phyloP scores from a whole-genome alignment of 257 asterid species.

The Striga asiatica region DNA sequence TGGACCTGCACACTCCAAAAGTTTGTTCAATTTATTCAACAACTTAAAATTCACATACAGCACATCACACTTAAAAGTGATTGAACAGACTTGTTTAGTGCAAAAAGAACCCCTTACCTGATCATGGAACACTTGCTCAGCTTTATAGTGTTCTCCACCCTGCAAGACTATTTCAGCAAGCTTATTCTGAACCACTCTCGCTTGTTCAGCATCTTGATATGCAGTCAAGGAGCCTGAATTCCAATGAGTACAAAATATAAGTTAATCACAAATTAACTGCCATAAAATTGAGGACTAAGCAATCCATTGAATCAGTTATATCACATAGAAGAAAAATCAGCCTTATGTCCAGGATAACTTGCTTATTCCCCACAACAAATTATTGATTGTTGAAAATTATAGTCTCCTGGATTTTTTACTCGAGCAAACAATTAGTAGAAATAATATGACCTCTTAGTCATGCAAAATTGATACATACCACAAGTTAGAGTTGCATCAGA shows the following conservation, averaged over 20 bases:
- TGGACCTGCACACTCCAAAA: constrained; percentile 36
- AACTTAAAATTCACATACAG: not conserved
- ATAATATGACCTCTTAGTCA: constrained; percentile 9
- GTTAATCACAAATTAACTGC: constrained; percentile 2
- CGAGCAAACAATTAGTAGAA: not conserved
- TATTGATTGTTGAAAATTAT: not conserved
- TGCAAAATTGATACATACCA: constrained; percentile 29
- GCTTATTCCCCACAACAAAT: not conserved
- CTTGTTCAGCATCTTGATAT: constrained; percentile 24
- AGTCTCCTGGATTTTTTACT: constrained; percentile 8
- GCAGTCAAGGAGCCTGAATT: constrained; percentile 26
- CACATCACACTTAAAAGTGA: not conserved
- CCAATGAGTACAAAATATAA: constrained; percentile 3
- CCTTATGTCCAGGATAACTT: constrained; percentile 10
- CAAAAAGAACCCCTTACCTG: constrained; percentile 34
- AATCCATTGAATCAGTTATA: not conserved
- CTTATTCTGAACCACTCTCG: constrained; percentile 28
- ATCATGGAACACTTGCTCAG: constrained; percentile 38
- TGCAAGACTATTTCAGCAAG: constrained; percentile 33
- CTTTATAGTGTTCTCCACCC: constrained; percentile 40
- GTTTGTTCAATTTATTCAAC: constrained; percentile 1
- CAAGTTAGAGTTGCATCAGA: constrained; percentile 18
- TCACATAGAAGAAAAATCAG: not conserved
- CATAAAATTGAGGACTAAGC: constrained; percentile 3
- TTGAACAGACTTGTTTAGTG: not conserved